These are phyloP conservation scores for Mortierella sp. DNA, from an alignment of 371 early-diverging fungal genomes.

Conservation along the genomic window DNA sequence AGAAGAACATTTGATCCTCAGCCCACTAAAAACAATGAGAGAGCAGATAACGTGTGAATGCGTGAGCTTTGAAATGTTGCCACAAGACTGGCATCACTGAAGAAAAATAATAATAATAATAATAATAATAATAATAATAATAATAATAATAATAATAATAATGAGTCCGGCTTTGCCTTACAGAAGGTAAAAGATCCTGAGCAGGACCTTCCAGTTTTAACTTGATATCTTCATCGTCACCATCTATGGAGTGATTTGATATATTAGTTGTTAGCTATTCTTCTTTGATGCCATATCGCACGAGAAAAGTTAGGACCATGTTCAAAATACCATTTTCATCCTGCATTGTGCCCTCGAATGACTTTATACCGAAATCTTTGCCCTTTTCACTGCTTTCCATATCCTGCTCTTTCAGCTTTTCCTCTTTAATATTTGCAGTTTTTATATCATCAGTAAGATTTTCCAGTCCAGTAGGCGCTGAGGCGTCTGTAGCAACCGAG, in stretches of 20 bases:
- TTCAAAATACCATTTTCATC: conserved; percentile 14
- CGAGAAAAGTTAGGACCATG: too few relatives aligned
- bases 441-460: conserved; percentile 19
- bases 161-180: conserved; percentile 3
- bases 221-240: conserved; percentile 33
- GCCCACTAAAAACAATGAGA: conserved; percentile 10
- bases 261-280: not conserved
- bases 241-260: conserved; percentile 9
- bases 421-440: conserved; percentile 11
- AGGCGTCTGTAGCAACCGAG: conserved; percentile 42
- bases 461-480: conserved; percentile 47
- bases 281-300: too few relatives aligned
- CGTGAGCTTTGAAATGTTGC: not conserved
- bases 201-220: conserved; percentile 46
- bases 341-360: conserved; percentile 15
- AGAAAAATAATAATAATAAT: not conserved
- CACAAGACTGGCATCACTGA: not conserved
- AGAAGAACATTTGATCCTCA: conserved; percentile 49
- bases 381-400: conserved; percentile 10
- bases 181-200: conserved; percentile 42
- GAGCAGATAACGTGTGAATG: not conserved
- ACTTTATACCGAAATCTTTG: conserved; percentile 13
- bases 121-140: not conserved
- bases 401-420: conserved; percentile 29
- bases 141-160: not conserved